Percentiles rank a stretch among this genome's conserved stretches.
Evolutionary conservation across 2,329 filamentous ascomycete species (phyloP).

Genomic region (Xylaria sp.): DNA sequence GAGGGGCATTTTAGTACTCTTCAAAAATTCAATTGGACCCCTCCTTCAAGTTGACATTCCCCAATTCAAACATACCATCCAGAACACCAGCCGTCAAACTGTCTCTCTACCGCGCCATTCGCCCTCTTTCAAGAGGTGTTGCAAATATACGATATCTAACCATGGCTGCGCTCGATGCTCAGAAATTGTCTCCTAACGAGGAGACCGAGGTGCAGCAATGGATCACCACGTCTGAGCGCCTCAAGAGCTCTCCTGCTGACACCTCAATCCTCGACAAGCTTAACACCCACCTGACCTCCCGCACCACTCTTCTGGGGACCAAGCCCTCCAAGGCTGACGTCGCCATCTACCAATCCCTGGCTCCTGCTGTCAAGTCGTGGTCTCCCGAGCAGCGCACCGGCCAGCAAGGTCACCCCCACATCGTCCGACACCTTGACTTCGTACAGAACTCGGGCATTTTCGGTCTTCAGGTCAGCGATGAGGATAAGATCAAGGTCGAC

Average conservation of each 20-base stretch:
- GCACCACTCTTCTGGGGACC: slow-evolving; percentile 87
- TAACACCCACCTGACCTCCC: slow-evolving; percentile 87
- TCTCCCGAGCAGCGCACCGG: slow-evolving; percentile 87
- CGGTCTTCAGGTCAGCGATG: slow-evolving; percentile 74
- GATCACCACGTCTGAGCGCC: slow-evolving; percentile 79
- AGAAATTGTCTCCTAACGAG: slow-evolving; percentile 81
- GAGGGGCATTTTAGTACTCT: slow-evolving; percentile 35
- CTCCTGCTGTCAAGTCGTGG: slow-evolving; percentile 82
- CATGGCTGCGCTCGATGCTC: slow-evolving; percentile 74
- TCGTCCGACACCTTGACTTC: slow-evolving; percentile 92
- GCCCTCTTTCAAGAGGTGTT: slow-evolving; percentile 49
- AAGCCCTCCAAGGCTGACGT: slow-evolving; percentile 92
- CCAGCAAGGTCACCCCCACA: slow-evolving; percentile 87
- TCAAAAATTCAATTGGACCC: slow-evolving; percentile 32
- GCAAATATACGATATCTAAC: slow-evolving; percentile 58
- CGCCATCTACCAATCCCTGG: slow-evolving; percentile 82
- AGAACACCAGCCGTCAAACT: slow-evolving; percentile 45
- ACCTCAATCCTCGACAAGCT: slow-evolving; percentile 79
- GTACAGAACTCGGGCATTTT: slow-evolving; percentile 89
- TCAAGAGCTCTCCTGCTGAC: slow-evolving; percentile 71
- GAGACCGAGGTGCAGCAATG: slow-evolving; percentile 90
- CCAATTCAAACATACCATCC: background rate
- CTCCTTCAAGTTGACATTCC: background rate
- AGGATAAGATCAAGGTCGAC: slow-evolving; percentile 83
- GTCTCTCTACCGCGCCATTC: slow-evolving; percentile 54